Conservation (phyloP, 1,284 basidiomycete species). For the Heterobasidion parviporum region DNA sequence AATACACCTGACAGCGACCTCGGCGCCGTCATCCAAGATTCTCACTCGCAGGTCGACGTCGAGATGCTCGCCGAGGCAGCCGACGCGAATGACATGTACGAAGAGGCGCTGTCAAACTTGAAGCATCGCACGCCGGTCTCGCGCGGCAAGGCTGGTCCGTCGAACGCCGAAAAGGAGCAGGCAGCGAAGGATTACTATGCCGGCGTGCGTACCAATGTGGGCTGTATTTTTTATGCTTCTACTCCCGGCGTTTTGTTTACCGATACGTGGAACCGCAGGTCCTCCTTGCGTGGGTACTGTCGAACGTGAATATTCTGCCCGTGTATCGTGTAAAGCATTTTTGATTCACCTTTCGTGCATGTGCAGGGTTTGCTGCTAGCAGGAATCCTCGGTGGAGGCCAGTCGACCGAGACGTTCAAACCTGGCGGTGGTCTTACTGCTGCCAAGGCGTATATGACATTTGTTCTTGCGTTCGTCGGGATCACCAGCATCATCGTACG, state of each 20-base stretch:
- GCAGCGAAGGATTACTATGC: slow-evolving; percentile 5
- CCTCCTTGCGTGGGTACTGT: slow-evolving; percentile 76
- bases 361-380: slow-evolving; percentile 65
- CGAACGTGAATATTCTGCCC: slow-evolving; percentile 47
- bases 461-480: slow-evolving; percentile 75
- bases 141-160: background rate
- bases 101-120: slow-evolving; percentile 46
- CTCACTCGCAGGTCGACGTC: slow-evolving; percentile 71
- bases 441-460: slow-evolving; percentile 68
- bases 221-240: background rate
- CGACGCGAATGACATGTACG: slow-evolving; percentile 82
- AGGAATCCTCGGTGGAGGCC: slow-evolving; percentile 64
- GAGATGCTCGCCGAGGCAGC: slow-evolving; percentile 74
- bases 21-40: slow-evolving; percentile 62
- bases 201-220: slow-evolving; percentile 6
- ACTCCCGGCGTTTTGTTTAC: background rate
- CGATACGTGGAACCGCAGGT: slow-evolving; percentile 29
- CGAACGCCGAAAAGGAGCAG: slow-evolving; percentile 3
- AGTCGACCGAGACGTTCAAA: slow-evolving; percentile 57
- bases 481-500: slow-evolving; percentile 53
- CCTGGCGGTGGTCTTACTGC: slow-evolving; percentile 40
- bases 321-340: background rate
- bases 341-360: background rate
- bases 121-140: slow-evolving; percentile 3
- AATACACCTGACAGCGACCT: slow-evolving; percentile 81